Percentiles rank a stretch among this genome's conserved stretches.
phyloP scores from a whole-genome alignment of 2,329 filamentous ascomycete genomes.

The Teratosphaeria epicoccoides region DNA sequence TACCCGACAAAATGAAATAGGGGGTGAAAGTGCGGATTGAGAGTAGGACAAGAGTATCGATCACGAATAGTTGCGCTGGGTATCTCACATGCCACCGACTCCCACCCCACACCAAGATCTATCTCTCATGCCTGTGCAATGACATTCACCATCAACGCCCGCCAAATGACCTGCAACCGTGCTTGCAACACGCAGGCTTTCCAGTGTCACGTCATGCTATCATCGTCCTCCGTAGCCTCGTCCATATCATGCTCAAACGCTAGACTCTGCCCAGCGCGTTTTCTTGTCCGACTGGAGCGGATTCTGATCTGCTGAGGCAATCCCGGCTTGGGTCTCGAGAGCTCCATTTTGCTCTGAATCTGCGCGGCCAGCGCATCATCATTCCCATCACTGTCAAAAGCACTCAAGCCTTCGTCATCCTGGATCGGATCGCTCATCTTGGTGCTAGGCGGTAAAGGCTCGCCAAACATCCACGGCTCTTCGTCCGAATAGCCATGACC shows the following conservation, averaged over 20 bases:
- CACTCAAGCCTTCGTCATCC: neutral
- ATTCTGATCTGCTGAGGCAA: constrained; percentile 4
- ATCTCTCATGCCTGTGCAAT: neutral
- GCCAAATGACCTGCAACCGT: neutral
- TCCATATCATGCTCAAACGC: neutral
- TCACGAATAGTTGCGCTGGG: neutral
- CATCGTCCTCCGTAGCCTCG: neutral
- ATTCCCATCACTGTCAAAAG: constrained; percentile 9
- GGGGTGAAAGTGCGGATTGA: neutral
- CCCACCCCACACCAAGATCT: neutral
- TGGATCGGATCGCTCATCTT: constrained; percentile 19
- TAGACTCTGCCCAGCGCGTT: neutral
- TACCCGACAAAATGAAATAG: neutral
- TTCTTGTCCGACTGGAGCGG: neutral
- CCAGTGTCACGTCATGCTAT: neutral
- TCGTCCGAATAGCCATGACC: constrained; percentile 15
- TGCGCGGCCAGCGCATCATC: constrained; percentile 13
- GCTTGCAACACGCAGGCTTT: too few relatives aligned
- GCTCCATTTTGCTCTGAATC: constrained; percentile 16
- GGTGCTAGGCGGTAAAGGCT: constrained; percentile 15
- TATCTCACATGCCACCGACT: neutral
- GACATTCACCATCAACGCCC: too few relatives aligned
- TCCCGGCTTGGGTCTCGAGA: neutral
- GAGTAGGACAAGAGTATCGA: neutral
- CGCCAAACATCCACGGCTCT: constrained; percentile 23